These are phyloP conservation scores for Sarocladiaceae sp. DNA, from an alignment of 2,329 filamentous ascomycete genomes.

Conservation along the genomic window DNA sequence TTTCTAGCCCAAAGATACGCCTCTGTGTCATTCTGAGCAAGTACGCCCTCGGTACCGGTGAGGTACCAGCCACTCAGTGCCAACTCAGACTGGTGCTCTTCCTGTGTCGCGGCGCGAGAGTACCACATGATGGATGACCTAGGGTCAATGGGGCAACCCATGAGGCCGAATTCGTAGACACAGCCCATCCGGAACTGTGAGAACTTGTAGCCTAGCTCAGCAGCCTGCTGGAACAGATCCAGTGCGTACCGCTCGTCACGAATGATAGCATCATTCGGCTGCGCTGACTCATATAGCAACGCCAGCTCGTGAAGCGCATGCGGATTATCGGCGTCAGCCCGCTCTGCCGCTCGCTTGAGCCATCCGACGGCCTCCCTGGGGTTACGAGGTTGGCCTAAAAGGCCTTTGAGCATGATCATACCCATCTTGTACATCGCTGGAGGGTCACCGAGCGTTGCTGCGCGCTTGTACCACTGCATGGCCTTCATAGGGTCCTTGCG, in stretches of 20 bases:
- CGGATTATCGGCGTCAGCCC: slow-evolving; percentile 82
- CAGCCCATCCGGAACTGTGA: slow-evolving; percentile 86
- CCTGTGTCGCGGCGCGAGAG: slow-evolving; percentile 80
- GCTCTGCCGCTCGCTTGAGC: slow-evolving; percentile 88
- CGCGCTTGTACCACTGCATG: slow-evolving; percentile 96
- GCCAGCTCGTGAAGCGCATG: slow-evolving; percentile 89
- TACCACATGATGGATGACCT: slow-evolving; percentile 91
- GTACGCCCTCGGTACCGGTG: slow-evolving; percentile 79
- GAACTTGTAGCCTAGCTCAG: slow-evolving; percentile 88
- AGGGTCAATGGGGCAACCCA: slow-evolving; percentile 78
- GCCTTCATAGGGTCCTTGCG: slow-evolving; percentile 87
- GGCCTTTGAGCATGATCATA: slow-evolving; percentile 88
- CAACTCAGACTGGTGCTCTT: slow-evolving; percentile 88
- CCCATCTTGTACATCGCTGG: slow-evolving; percentile 98
- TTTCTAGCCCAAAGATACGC: slow-evolving; percentile 97
- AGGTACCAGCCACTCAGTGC: slow-evolving; percentile 89
- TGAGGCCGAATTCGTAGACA: slow-evolving; percentile 80
- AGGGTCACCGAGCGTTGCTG: slow-evolving; percentile 81
- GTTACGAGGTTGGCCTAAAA: slow-evolving; percentile 81
- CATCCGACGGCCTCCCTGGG: slow-evolving; percentile 81
- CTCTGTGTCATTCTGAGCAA: slow-evolving; percentile 90
- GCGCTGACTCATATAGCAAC: slow-evolving; percentile 57
- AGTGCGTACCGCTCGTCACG: slow-evolving; percentile 77
- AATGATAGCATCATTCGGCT: slow-evolving; percentile 64
- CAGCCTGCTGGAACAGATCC: slow-evolving; percentile 78